Base-by-base conservation (phyloP, 1,284 basidiomycete genomes). In the Puccinia horiana region DNA sequence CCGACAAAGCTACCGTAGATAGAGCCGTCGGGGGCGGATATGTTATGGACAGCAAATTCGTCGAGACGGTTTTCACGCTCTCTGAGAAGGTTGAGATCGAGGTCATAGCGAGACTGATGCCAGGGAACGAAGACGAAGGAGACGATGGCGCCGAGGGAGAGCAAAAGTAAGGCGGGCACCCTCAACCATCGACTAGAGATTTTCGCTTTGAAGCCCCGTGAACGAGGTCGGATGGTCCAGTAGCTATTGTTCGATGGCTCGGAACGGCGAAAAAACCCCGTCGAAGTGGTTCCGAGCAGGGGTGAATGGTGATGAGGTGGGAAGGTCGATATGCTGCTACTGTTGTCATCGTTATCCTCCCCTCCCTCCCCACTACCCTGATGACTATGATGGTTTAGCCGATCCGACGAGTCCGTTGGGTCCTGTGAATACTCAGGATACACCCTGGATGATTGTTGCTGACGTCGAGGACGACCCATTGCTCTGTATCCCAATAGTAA, bases 1-100 rank as follows among this genome's bases (percentile, higher is more conserved):
- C 70, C 79, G 29, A 81, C 35, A 32, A 81, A 81, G 56, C 79
- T 81, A 37, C 69, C 79, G 37, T 81, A 74, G 49, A 81, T 81
- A 1, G 79, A 81, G 20, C 72, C 70, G 52, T 81, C 79, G n/a
- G 79, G 72, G 29, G 79, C 79, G 14, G 78, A 80, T 9, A 80
- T 44, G 44, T 80, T 70, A 42, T 80, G 78, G 20, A 80, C 16
- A 14, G 52, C 47, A n/a, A 80, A 72, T 20, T 20, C 35, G 32
- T 75, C 69, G 54, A 47, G 42, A 44, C 42, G 67, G 56, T 73
- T 73, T 80, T 72, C 78, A 12, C 20, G 37, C 49, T 42, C 40
- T 32, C 56, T 72, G 26, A 72, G 56, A 40, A 35, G 56, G 42
- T 61, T 61, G 37, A 72, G 69, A 42, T 70, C 78, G 35, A 80